These are phyloP conservation scores for Gaeumannomyces tritici DNA, from an alignment of 2,329 filamentous ascomycete genomes.

Conservation along the genomic window DNA sequence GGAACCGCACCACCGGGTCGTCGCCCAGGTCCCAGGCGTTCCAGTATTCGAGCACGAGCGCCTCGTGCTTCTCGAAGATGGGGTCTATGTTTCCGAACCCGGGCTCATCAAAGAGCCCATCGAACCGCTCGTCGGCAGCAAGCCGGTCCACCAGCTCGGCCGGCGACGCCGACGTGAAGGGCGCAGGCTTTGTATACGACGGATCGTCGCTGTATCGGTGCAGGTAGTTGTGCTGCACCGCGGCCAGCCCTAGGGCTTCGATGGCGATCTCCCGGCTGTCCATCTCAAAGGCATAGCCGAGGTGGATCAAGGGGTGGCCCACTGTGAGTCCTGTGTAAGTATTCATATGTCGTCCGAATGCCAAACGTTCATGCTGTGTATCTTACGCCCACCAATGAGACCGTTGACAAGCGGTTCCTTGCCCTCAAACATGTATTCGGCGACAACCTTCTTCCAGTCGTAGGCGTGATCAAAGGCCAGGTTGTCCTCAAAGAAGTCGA, in stretches of 20 bases:
- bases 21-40: constrained; percentile 66
- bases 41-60: constrained; percentile 76
- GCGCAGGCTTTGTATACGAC: constrained; percentile 56
- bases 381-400: constrained; percentile 67
- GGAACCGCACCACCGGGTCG: constrained; percentile 65
- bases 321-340: constrained; percentile 37
- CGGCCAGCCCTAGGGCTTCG: constrained; percentile 69
- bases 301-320: constrained; percentile 85
- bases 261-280: constrained; percentile 77
- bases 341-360: not conserved
- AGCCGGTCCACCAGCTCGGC: constrained; percentile 65
- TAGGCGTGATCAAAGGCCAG: constrained; percentile 64
- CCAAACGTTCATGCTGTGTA: not conserved
- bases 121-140: constrained; percentile 58
- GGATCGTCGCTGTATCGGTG: constrained; percentile 64
- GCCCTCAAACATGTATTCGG: constrained; percentile 66
- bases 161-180: constrained; percentile 49
- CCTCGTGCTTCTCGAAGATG: constrained; percentile 61
- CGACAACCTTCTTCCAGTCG: constrained; percentile 71
- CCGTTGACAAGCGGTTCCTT: constrained; percentile 73
- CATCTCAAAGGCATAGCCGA: constrained; percentile 89
- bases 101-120: constrained; percentile 50
- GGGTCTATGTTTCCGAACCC: constrained; percentile 54
- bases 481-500: constrained; percentile 94
- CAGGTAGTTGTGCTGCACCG: constrained; percentile 47